These are phyloP conservation scores for Coemansia sp. DNA, from an alignment of 192 early-diverging fungal genomes.

Conservation along the genomic window DNA sequence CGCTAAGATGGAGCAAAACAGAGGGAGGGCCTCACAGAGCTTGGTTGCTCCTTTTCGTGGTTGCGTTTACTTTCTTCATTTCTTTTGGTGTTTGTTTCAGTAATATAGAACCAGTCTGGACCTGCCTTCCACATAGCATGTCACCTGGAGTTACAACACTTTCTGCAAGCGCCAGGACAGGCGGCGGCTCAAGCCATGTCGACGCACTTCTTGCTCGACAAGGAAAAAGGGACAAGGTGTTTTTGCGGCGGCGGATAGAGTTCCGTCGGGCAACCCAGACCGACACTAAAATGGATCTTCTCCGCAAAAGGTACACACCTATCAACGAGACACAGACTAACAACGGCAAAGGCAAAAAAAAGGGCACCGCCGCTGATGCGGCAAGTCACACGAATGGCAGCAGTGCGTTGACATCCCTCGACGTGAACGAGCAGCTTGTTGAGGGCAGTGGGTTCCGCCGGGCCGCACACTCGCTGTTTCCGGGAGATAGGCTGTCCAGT, in stretches of 20 bases:
- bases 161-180: constrained; percentile 7
- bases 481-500: constrained; percentile 55
- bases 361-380: constrained; percentile 1
- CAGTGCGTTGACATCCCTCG: constrained; percentile 15
- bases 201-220: constrained; percentile 50
- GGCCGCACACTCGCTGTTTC: constrained; percentile 60
- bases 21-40: too few species aligned
- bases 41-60: too few species aligned
- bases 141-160: constrained; percentile 29
- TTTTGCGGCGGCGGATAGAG: constrained; percentile 60
- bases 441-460: constrained; percentile 67
- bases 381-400: constrained; percentile 2
- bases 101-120: not conserved
- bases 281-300: constrained; percentile 62
- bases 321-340: constrained; percentile 47
- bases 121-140: constrained; percentile 14
- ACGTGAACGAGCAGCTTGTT: constrained; percentile 23
- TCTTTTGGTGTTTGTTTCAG: not conserved
- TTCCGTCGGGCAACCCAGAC: constrained; percentile 60
- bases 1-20: too few species aligned
- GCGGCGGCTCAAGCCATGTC: constrained; percentile 19
- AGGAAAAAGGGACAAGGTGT: constrained; percentile 47
- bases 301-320: constrained; percentile 64
- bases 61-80: not conserved
- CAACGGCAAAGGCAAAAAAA: not conserved